These are phyloP conservation scores for Remersonia thermophila DNA, from an alignment of 2,329 filamentous ascomycete species.

Conservation along the genomic window DNA sequence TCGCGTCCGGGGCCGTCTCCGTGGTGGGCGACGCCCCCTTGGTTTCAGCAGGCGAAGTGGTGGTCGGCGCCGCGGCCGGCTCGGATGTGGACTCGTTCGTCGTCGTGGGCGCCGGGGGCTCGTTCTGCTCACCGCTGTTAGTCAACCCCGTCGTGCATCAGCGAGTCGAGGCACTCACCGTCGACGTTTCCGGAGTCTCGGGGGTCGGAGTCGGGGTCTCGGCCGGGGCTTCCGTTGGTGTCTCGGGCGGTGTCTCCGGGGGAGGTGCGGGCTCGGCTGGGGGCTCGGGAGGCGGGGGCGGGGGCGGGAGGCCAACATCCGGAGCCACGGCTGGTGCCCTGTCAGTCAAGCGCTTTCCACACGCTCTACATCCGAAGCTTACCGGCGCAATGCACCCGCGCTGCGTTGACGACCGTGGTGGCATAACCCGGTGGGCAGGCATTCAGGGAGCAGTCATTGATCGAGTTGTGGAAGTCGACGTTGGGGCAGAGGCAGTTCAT, in stretches of 20 bases:
- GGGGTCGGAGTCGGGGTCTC: not conserved
- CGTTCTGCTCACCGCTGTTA: slow-evolving; percentile 2
- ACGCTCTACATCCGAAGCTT: slow-evolving; percentile 2
- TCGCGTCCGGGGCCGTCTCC: slow-evolving; percentile 1
- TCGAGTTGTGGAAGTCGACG: slow-evolving; percentile 8
- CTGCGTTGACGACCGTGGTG: slow-evolving; percentile 11
- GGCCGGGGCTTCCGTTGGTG: slow-evolving; percentile 1
- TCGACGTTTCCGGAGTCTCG: not conserved
- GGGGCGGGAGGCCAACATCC: slow-evolving; percentile 1
- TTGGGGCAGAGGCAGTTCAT: slow-evolving; percentile 17
- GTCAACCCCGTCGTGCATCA: not conserved
- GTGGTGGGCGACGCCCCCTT: slow-evolving; percentile 1
- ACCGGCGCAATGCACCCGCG: slow-evolving; percentile 15
- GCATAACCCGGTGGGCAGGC: slow-evolving; percentile 14
- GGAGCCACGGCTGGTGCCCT: slow-evolving; percentile 1
- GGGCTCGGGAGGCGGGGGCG: slow-evolving; percentile 5
- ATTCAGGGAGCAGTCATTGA: slow-evolving; percentile 14
- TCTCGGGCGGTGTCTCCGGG: not conserved
- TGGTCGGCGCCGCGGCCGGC: not conserved
- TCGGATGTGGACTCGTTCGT: slow-evolving; percentile 1
- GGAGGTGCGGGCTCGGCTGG: slow-evolving; percentile 7
- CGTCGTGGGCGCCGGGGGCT: slow-evolving; percentile 6
- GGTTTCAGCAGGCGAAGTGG: slow-evolving; percentile 2
- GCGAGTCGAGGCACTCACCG: not conserved
- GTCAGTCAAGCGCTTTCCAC: slow-evolving; percentile 1